Base-by-base conservation (phyloP, 352 stramenopile species). In the Phytophthora capsici region DNA sequence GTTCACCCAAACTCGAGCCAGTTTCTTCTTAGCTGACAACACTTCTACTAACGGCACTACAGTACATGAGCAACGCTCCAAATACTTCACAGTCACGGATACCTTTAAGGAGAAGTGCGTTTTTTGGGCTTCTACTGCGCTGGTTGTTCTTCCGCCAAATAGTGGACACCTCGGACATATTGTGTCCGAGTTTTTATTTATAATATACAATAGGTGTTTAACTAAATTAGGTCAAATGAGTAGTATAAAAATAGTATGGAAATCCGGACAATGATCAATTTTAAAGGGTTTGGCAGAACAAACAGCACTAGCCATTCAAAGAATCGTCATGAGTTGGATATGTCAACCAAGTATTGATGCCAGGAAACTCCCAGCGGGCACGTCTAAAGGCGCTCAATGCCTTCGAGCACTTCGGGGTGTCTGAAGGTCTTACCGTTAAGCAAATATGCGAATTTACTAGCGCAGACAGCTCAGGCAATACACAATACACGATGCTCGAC, bases 71-170 rank as follows among this genome's bases (percentile, higher is more conserved):
- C 3, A 53, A 20, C 2, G 57, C 47, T 3, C 17, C 25, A 23
- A 65, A 47, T 0, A 53, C 57, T 40, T 65, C 28, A 22, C 13
- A 34, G 19, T 65, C 47, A 0, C 57, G 20, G 19, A 65, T 32
- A 6, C 57, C 38, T 1, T 1, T 19, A 1, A 41, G 2, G 7
- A 49, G 13, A 0, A 59, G 48, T 0, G 57, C 57, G 23, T 48
- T 40, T 66, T 59, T n/a, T 66, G 48, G 0, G 48, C 40, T 13
- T 65, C 38, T 1, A 65, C 8, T 1, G 26, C 57, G 20, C 57
- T 58, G 7, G 57, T 65, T 0, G 47, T 58, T 9, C 57, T 52
- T 4, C 54, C 57, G 34, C 2, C 17, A 34, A 58, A 65, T 1
- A 65, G 30, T n/a, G n/a, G n/a, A n/a, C n/a, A n/a, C n/a, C n/a